These are phyloP conservation scores for Paecilomyces formosus DNA, from an alignment of 2,329 filamentous ascomycete genomes.

Conservation along the genomic window DNA sequence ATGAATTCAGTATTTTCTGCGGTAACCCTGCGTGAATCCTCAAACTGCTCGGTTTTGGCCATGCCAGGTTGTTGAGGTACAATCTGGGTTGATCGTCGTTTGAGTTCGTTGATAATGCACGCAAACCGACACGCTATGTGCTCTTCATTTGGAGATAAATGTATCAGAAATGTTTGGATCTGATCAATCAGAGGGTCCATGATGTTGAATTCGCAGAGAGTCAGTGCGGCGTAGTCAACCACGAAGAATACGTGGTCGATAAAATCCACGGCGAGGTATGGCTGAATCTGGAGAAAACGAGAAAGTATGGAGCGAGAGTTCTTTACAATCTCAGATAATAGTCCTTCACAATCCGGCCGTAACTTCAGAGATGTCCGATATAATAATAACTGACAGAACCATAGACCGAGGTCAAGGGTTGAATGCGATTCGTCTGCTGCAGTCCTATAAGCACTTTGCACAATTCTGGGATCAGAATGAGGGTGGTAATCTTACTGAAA, in stretches of 20 bases:
- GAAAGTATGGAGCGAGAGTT: constrained; percentile 23
- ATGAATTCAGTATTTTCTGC: neutral
- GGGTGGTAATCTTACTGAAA: constrained; percentile 1
- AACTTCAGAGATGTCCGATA: constrained; percentile 21
- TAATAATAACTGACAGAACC: constrained; percentile 29
- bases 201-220: constrained; percentile 25
- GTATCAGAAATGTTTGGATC: constrained; percentile 24
- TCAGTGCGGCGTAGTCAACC: constrained; percentile 27
- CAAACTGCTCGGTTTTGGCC: neutral
- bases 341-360: constrained; percentile 17
- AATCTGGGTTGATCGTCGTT: constrained; percentile 11
- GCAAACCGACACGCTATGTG: constrained; percentile 26
- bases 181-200: constrained; percentile 25
- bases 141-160: constrained; percentile 23
- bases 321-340: constrained; percentile 19
- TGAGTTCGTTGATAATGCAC: constrained; percentile 22
- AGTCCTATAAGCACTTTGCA: neutral
- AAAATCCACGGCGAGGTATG: constrained; percentile 17
- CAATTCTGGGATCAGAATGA: neutral
- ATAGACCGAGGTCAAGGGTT: constrained; percentile 25
- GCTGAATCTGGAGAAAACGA: constrained; percentile 20
- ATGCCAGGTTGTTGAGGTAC: neutral
- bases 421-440: constrained; percentile 20
- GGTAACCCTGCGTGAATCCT: neutral
- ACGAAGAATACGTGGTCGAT: constrained; percentile 27